Evolutionary conservation across 2,329 filamentous ascomycete species (phyloP), one percentile per base, ranked within the genome.

Genomic region (Exserohilum rostratum): DNA sequence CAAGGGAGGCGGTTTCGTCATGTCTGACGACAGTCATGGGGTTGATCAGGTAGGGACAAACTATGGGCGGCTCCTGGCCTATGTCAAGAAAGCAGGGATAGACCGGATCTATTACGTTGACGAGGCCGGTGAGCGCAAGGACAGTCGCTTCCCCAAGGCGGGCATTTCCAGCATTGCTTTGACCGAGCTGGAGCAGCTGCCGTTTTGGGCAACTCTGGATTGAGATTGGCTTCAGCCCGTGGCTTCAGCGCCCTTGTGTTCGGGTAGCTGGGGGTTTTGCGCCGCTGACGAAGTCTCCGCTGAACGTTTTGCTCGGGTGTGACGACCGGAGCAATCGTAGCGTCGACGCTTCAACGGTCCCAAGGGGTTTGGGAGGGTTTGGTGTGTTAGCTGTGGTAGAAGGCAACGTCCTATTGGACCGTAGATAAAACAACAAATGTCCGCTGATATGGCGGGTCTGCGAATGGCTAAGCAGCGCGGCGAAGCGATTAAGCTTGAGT

Each of bases 1-100:
- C 6, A 82, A 90, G 66, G 88, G 88, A 20, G 93, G 95, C 20
- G 85, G 84, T 56, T 96, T 98, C 76, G 96, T 91, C 48, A 83
- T 99, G 65, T 96, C 91, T 6, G 95, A 99, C 74, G 95, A 99
- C 76, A 96, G 92, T 73, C 95, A 99, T 78, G 90, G 90, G 34
- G 84, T 91, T 54, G 89, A 85, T 2, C 93, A 99, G 71, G 83
- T 99, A 5, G 91, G 87, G n/a, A 87, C 91, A 46, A 93, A 96
- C 71, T 98, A 95, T 77, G 70, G 74, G 40, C 84, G 84, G 35
- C 86, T 90, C 5, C 76, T 96, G 53, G 80, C 84, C 1, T 96
- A 90, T 72, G 78, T 96, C 51, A 82, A 86, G 60, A 82, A 79
- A 55, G 77, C 91, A 11, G 87, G 87, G 4, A 85, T 93, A 22